These are phyloP conservation scores for Trametes villosa DNA, from an alignment of 768 basidiomycete species.

Conservation along the genomic window DNA sequence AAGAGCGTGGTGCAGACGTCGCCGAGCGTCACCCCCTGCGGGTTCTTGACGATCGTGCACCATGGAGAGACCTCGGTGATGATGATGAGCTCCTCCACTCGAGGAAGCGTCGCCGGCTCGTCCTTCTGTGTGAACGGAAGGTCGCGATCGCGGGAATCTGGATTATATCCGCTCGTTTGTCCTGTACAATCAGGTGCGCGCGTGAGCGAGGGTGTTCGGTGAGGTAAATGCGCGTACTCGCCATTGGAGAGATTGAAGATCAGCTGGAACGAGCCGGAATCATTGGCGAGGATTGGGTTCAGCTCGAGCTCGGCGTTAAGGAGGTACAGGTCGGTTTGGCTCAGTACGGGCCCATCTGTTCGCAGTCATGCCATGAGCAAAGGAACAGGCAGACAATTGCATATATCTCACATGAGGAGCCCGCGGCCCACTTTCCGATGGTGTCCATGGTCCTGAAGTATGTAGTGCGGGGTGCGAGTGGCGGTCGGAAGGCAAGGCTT, in stretches of 20 bases:
- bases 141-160: slow-evolving; percentile 60
- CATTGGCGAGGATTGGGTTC: slow-evolving; percentile 70
- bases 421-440: slow-evolving; percentile 29
- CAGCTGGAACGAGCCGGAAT: slow-evolving; percentile 56
- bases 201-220: not conserved
- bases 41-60: slow-evolving; percentile 77
- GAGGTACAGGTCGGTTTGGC: slow-evolving; percentile 82
- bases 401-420: slow-evolving; percentile 19
- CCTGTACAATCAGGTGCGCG: slow-evolving; percentile 42
- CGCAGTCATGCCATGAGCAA: not conserved
- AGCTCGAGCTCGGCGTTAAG: slow-evolving; percentile 67
- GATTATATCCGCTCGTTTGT: slow-evolving; percentile 64
- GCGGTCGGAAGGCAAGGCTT: not conserved
- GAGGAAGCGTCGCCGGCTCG: slow-evolving; percentile 45
- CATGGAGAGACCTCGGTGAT: slow-evolving; percentile 64
- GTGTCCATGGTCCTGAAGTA: slow-evolving; percentile 17
- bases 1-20: slow-evolving; percentile 76
- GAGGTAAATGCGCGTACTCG: slow-evolving; percentile 27
- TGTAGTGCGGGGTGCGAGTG: not conserved
- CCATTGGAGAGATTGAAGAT: slow-evolving; percentile 75
- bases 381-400: not conserved
- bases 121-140: slow-evolving; percentile 49
- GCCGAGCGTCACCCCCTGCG: slow-evolving; percentile 72
- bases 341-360: slow-evolving; percentile 77
- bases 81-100: slow-evolving; percentile 41